These are phyloP conservation scores for Annulohypoxylon bovei DNA, from an alignment of 495 filamentous ascomycete genomes.

Conservation along the genomic window DNA sequence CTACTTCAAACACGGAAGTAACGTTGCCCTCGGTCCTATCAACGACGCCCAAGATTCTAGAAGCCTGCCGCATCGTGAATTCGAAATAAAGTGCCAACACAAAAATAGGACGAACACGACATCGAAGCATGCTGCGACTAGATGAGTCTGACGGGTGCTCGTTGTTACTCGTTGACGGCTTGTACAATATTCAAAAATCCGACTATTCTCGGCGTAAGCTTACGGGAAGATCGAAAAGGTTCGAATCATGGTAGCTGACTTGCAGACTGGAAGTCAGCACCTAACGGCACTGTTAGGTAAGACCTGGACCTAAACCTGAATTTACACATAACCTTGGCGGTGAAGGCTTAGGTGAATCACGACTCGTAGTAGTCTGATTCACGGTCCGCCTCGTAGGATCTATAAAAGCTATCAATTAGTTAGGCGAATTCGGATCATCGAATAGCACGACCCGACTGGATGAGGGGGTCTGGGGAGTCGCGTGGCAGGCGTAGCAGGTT, in stretches of 20 bases:
- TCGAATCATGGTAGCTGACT: not conserved
- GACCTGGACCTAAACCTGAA: not conserved
- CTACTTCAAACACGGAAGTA: not conserved
- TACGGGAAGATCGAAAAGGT: not conserved
- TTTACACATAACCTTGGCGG: not conserved
- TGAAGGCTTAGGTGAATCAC: not conserved
- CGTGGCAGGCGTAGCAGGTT: not conserved
- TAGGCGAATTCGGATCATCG: not conserved
- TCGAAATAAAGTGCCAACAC: not conserved
- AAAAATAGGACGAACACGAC: not conserved
- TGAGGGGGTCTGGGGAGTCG: constrained; percentile 1
- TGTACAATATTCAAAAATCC: not conserved
- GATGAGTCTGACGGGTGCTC: not conserved
- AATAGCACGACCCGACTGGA: not conserved
- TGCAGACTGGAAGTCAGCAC: not conserved
- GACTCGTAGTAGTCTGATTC: not conserved
- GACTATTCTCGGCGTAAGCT: not conserved
- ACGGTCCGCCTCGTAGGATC: not conserved
- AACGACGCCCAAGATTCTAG: not conserved
- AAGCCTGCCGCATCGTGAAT: not conserved
- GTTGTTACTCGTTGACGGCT: not conserved
- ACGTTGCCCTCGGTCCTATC: not conserved
- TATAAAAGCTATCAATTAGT: not conserved
- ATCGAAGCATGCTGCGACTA: not conserved
- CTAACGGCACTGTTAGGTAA: not conserved